Evolutionary conservation across 1,284 basidiomycete species (phyloP), one percentile per base, ranked within the genome.

Genomic region (Apiotrichum siamense): DNA sequence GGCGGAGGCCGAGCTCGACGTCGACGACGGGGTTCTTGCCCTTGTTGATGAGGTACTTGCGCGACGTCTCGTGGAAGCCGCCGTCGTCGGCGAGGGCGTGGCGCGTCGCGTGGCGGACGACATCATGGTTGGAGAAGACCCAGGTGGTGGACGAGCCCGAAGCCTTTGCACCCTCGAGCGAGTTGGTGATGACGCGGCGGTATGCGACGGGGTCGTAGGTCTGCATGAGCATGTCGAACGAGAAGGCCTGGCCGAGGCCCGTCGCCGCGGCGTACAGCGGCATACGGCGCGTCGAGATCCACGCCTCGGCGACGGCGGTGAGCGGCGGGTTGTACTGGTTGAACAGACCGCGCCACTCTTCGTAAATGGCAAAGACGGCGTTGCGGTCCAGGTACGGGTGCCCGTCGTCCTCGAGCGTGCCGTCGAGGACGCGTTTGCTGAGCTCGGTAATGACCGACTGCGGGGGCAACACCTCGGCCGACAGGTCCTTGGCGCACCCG

Each of bases 111-210:
- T 70, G 68, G 35, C 68, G 63, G 18, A 68, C 53, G 29, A 70
- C 62, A 45, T 67, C 65, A 53, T 70, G 66, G 53, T 67, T 70
- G 25, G 63, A 65, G 40, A 70, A 56, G 10, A 70, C 68, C 66
- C 66, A 70, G 10, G 68, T 70, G 15, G 66, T 64, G 23, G 59
- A 62, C 21, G 58, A 60, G 23, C 58, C 58, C 12, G 60, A 50
- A 9, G 44, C 43, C 18, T 58, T 44, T 21, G 60, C 58, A 45
- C 54, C 59, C 24, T 52, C 46, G 37, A 71, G 50, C 29, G 59
- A 60, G 13, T 51, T 37, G 24, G 56, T 50, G 51, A 69, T 68
- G 39, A 57, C 55, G 12, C 52, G 25, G 44, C 52, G 53, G 52
- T 46, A 60, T n/a, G 26, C 21, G 20, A 26, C 46, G 3, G 60